Conservation (phyloP, 2,329 filamentous ascomycete species). For the Hymenoscyphus fructigenus region DNA sequence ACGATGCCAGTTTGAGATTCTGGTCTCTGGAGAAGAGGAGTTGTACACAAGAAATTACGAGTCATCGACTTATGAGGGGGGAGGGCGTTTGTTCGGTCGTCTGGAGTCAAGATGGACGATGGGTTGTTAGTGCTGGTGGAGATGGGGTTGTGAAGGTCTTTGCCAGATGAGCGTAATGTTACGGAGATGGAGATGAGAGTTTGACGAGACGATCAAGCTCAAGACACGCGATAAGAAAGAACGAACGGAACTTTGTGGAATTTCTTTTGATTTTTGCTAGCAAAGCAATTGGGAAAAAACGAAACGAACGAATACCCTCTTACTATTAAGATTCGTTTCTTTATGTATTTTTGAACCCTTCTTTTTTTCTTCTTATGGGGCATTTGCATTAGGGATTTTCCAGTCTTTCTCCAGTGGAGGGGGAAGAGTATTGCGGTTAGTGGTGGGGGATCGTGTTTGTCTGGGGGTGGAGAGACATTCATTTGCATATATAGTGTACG, state of each 20-base stretch:
- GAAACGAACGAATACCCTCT: neutral
- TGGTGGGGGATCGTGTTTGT: too few species aligned
- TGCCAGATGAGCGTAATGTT: conserved; percentile 46
- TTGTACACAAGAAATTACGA: conserved; percentile 93
- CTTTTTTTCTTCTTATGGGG: neutral
- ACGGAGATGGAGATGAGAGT: neutral
- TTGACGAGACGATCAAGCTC: neutral
- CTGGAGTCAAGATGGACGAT: conserved; percentile 93
- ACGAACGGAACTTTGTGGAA: too few species aligned
- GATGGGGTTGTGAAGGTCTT: conserved; percentile 97
- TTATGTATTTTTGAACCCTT: neutral
- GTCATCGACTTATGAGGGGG: conserved; percentile 89
- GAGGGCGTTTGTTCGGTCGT: conserved; percentile 93
- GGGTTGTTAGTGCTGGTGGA: conserved; percentile 91
- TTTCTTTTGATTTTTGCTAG: too few species aligned
- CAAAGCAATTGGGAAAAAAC: too few species aligned
- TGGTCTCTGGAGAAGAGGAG: conserved; percentile 95
- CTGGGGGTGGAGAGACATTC: neutral
- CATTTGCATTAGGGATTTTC: neutral
- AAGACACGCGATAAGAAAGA: neutral
- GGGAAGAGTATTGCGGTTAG: neutral
- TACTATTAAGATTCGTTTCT: neutral
- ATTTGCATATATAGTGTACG: neutral
- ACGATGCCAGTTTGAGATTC: conserved; percentile 93
- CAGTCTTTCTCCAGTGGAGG: too few species aligned